Conservation (phyloP, 495 filamentous ascomycete genomes). For the Xylaria flabelliformis region DNA sequence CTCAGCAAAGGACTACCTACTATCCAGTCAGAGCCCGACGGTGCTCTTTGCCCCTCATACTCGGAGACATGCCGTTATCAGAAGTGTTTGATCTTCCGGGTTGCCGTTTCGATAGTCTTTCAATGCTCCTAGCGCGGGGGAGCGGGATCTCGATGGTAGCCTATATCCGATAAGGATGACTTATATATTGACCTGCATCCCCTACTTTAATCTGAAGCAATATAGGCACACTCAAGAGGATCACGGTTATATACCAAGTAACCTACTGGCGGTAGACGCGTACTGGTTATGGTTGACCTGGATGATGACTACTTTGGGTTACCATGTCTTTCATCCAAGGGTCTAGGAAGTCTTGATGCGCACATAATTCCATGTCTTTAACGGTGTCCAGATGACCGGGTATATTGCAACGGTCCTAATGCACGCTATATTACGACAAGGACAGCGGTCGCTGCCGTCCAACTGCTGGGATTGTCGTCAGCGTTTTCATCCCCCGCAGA, state of each 20-base stretch:
- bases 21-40: background rate
- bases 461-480: background rate
- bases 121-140: background rate
- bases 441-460: conserved; percentile 18
- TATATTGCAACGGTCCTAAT: conserved; percentile 1
- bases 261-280: background rate
- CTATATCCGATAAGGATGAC: conserved; percentile 22
- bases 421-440: conserved; percentile 4
- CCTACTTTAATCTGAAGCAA: background rate
- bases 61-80: conserved; percentile 18
- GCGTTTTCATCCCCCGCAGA: background rate
- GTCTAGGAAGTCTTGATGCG: background rate
- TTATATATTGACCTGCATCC: conserved; percentile 15
- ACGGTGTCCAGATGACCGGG: background rate
- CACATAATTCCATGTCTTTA: background rate
- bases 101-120: conserved; percentile 18
- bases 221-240: background rate
- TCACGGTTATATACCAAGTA: background rate
- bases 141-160: conserved; percentile 12
- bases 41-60: background rate
- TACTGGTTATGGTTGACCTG: background rate
- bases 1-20: background rate
- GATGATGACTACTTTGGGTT: background rate
- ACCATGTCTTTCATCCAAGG: background rate
- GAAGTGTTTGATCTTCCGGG: conserved; percentile 25